Evolutionary conservation across 192 early-diverging fungal genomes (phyloP).

Genomic region (Gaertneriomyces sp.): DNA sequence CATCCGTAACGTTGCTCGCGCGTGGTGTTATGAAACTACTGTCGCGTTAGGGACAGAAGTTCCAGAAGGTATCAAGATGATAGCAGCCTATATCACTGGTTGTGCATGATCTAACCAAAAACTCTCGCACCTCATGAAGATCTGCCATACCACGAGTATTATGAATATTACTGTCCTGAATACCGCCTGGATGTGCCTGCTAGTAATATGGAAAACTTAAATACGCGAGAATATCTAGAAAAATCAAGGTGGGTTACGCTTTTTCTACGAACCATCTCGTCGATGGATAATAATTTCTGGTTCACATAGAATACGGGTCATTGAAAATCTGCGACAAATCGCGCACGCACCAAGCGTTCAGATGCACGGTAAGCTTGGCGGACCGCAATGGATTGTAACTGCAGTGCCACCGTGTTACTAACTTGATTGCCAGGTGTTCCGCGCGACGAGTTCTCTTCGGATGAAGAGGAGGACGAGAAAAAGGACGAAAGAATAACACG

Average conservation of each 20-base stretch:
- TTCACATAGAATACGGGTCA: slow-evolving; percentile 45
- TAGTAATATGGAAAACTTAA: slow-evolving; percentile 85
- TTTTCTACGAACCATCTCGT: neutral
- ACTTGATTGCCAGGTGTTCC: slow-evolving; percentile 61
- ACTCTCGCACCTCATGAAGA: slow-evolving; percentile 14
- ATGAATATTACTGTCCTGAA: slow-evolving; percentile 57
- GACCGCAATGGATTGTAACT: neutral
- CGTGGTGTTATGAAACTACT: slow-evolving; percentile 93
- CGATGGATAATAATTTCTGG: neutral
- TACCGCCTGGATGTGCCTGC: slow-evolving; percentile 66
- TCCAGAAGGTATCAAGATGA: slow-evolving; percentile 45
- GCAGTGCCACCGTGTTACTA: neutral
- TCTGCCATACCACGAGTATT: slow-evolving; percentile 66
- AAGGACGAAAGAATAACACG: slow-evolving; percentile 59
- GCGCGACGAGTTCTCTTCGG: slow-evolving; percentile 61
- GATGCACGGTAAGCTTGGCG: slow-evolving; percentile 61
- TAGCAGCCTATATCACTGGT: neutral
- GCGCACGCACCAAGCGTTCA: slow-evolving; percentile 93
- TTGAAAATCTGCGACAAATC: slow-evolving; percentile 86
- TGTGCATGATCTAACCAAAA: neutral
- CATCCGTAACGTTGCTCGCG: slow-evolving; percentile 82
- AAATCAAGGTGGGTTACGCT: slow-evolving; percentile 60
- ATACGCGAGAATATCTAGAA: slow-evolving; percentile 79
- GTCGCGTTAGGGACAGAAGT: slow-evolving; percentile 72
- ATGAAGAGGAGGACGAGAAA: slow-evolving; percentile 65